Evolutionary conservation across 108 stramenopile species (phyloP), one percentile per base, ranked within the genome.

Genomic region (Asterionellopsis glacialis): DNA sequence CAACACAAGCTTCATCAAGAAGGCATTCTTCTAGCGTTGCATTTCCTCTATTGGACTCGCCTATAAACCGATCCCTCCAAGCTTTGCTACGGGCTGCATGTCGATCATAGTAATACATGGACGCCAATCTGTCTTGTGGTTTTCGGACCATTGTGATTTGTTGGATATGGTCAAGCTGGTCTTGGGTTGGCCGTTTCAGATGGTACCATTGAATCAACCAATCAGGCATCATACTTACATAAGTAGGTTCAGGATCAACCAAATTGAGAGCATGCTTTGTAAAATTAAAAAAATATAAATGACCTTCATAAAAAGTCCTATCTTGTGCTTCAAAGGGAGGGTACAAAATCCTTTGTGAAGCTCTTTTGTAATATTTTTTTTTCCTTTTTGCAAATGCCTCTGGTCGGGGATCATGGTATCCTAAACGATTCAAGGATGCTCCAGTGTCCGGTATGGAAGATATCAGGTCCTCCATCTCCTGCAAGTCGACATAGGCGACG

Each of bases 21-120:
- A 16, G 19, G 9, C 45, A 47, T 47, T 47, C 45, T 19, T 47
- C 45, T 9, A 16, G 9, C 2, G 45, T 47, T 4, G 19, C 16
- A 47, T 47, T 47, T 16, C 45, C 45, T 47, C 45, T 16, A 7
- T 33, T 33, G 33, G 33, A 5, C 42, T 43, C 12, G 2, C 19
- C 19, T 21, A 47, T 21, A 9, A 47, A 47, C 4, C 9, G 18
- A 6, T 21, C 18, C 19, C 45, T 47, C 45, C 45, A 47, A 16
- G 45, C 18, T 47, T 47, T 21, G n/a, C 9, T 16, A 47, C 45
- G 45, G n/a, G 45, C 45, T 16, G 2, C 45, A 47, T 47, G 19
- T 21, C 45, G 45, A 47, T 47, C 45, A 47, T 47, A 47, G 9
- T 47, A 21, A 47, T 47, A 47, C 45, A 47, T 47, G 45, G 18